Evolutionary conservation across 352 stramenopile genomes (phyloP).

Genomic region (Phytophthora tubulina): DNA sequence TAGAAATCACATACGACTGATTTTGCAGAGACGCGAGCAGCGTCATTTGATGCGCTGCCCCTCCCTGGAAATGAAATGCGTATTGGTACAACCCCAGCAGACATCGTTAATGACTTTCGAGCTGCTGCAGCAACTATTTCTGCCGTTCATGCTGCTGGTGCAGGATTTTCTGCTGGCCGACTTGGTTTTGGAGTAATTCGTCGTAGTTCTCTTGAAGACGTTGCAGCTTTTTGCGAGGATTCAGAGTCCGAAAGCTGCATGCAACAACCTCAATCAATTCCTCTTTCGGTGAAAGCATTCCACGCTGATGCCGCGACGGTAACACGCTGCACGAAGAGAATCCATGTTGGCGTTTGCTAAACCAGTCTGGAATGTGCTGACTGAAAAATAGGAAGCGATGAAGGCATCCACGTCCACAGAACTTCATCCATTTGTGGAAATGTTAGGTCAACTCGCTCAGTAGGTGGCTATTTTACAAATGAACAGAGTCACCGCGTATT

Average conservation of each 20-base stretch:
- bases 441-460: too few relatives aligned
- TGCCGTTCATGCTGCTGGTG: neutral
- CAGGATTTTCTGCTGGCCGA: neutral
- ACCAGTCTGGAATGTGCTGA: neutral
- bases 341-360: neutral
- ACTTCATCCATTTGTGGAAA: too few relatives aligned
- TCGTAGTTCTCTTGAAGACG: neutral
- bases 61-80: neutral
- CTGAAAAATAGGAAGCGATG: neutral
- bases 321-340: slow-evolving; percentile 4
- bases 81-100: neutral
- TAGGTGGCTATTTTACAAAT: too few relatives aligned
- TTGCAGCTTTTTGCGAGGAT: neutral
- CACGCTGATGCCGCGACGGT: neutral
- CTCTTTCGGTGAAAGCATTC: neutral
- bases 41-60: neutral
- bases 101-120: neutral
- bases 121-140: neutral
- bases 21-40: neutral
- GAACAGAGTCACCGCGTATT: too few relatives aligned
- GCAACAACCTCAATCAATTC: neutral
- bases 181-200: neutral
- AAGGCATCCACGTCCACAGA: neutral
- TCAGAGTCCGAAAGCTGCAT: neutral
- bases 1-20: neutral